These are phyloP conservation scores for Trichaptum fuscoviolaceum DNA, from an alignment of 768 basidiomycete species.

Conservation along the genomic window DNA sequence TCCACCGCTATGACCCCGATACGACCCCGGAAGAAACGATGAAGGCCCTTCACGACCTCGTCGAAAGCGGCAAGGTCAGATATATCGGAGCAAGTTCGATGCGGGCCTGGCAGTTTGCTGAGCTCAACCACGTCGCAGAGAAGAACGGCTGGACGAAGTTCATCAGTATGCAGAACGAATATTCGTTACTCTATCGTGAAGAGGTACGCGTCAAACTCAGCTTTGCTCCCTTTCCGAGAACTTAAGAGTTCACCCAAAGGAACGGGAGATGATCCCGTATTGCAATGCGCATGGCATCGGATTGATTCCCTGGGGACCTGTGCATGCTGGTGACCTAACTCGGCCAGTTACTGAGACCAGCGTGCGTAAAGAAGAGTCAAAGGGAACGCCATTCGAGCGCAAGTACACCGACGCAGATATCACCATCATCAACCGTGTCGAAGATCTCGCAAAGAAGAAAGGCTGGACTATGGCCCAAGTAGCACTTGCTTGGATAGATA, in stretches of 20 bases:
- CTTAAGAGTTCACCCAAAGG: slow-evolving; percentile 22
- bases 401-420: slow-evolving; percentile 24
- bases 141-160: slow-evolving; percentile 47
- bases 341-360: slow-evolving; percentile 29
- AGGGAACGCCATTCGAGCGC: slow-evolving; percentile 22
- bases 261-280: slow-evolving; percentile 40
- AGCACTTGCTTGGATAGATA: slow-evolving; percentile 36
- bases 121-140: slow-evolving; percentile 40
- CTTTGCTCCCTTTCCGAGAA: background rate
- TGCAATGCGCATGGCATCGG: slow-evolving; percentile 47
- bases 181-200: slow-evolving; percentile 50
- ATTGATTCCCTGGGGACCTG: slow-evolving; percentile 46
- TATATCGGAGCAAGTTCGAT: slow-evolving; percentile 40
- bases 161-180: slow-evolving; percentile 51
- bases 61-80: slow-evolving; percentile 39
- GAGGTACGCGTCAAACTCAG: slow-evolving; percentile 27
- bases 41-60: slow-evolving; percentile 36
- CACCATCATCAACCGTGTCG: slow-evolving; percentile 34
- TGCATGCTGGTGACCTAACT: slow-evolving; percentile 34
- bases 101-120: slow-evolving; percentile 40
- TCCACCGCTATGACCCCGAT: slow-evolving; percentile 28
- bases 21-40: slow-evolving; percentile 31
- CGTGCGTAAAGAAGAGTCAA: slow-evolving; percentile 11
- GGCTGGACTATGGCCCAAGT: slow-evolving; percentile 40
- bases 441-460: slow-evolving; percentile 36